Base-by-base conservation (phyloP, 2,329 filamentous ascomycete genomes). In the Teratosphaeria zuluensis region DNA sequence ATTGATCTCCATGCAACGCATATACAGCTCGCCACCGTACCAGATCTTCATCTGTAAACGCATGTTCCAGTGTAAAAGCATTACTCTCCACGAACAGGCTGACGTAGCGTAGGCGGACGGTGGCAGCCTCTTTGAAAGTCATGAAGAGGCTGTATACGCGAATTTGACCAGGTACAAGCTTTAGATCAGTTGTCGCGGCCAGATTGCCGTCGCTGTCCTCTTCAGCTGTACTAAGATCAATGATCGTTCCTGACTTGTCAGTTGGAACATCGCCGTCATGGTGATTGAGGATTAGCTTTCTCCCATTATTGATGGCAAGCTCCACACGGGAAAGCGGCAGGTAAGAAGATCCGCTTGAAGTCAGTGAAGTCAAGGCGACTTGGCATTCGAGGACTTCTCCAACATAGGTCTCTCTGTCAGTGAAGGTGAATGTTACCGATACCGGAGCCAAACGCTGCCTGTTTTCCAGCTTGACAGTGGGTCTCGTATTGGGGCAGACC, bases 121-220 rank as follows among this genome's bases (percentile, higher is more conserved):
- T 83, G n/a, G 90, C 91, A 2, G 91, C 84, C 73, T 96, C 92
- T 59, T 90, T 84, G 16, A 96, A 80, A 1, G 86, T 83, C 59
- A 90, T 82, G 8, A 24, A 82, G 84, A 8, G 80, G 87, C 61
- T 88, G 82, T 0, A 62, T 1, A 60, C 32, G 12, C 62, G 62
- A 2, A 16, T 56, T 53, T 58, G 53, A 46, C 84, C 85, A 14
- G 90, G 82, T 11, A 74, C 72, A 51, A 96, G 74, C 0, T 79
- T 84, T 57, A 96, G 74, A 70, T 92, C 79, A 8, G 82, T 80
- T 38, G 33, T 42, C 24, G 28, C 53, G 51, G 9, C 52, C 16
- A 59, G 30, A 21, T 31, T 21, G 3, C 38, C 54, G 19, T 51
- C 35, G 35, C 19, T 33, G 9, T 46, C 31, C 21, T 56, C 57